phyloP scores from a whole-genome alignment of 345 rosid species.

The Carallia pectinifolia region DNA sequence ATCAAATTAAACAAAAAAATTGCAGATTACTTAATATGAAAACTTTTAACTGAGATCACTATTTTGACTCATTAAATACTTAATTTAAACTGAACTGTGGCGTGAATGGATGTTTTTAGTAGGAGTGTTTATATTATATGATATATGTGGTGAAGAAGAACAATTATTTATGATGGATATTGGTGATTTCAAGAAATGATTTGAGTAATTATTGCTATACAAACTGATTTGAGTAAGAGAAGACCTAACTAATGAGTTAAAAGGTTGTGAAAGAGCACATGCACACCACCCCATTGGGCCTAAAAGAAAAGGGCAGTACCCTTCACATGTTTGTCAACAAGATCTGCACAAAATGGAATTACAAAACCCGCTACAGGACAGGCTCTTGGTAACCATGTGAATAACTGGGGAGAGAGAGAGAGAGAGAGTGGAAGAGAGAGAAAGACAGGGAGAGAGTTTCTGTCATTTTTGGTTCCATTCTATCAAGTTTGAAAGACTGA shows the following conservation, averaged over 20 bases:
- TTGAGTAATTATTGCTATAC: slow-evolving; percentile 26
- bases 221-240: slow-evolving; percentile 23
- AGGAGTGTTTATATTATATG: not conserved
- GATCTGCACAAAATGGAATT: slow-evolving; percentile 43
- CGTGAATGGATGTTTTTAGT: slow-evolving; percentile 10
- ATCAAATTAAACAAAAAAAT: not conserved
- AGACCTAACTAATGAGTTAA: slow-evolving; percentile 27
- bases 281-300: slow-evolving; percentile 47
- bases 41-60: slow-evolving; percentile 9
- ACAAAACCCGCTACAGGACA: slow-evolving; percentile 46
- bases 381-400: slow-evolving; percentile 50
- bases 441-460: slow-evolving; percentile 17
- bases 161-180: slow-evolving; percentile 7
- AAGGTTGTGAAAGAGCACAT: slow-evolving; percentile 40
- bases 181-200: slow-evolving; percentile 31
- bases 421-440: not conserved
- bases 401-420: slow-evolving; percentile 36
- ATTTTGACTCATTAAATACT: slow-evolving; percentile 9
- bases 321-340: slow-evolving; percentile 63
- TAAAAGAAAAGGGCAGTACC: slow-evolving; percentile 29
- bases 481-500: slow-evolving; percentile 40
- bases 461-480: slow-evolving; percentile 15
- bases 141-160: slow-evolving; percentile 11
- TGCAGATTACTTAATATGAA: not conserved
- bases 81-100: not conserved